Evolutionary conservation across 257 asterid genomes (phyloP).

Genomic region (Striga asiatica): DNA sequence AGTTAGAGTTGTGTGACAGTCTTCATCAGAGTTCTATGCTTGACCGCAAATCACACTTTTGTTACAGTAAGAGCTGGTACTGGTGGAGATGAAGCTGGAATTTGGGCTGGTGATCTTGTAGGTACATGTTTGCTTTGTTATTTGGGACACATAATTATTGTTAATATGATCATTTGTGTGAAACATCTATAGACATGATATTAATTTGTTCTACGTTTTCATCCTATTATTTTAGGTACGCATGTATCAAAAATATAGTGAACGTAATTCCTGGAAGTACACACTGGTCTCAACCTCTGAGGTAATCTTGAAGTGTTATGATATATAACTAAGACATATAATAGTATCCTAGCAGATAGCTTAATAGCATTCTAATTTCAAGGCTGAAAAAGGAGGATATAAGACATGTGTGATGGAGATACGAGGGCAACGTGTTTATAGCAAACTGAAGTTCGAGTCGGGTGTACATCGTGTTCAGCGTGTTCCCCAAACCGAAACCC

Average conservation of each 20-base stretch:
- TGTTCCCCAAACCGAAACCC: slow-evolving; percentile 95
- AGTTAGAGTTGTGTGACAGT: background rate
- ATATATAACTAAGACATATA: slow-evolving; percentile 4
- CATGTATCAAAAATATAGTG: slow-evolving; percentile 84
- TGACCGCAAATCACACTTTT: slow-evolving; percentile 8
- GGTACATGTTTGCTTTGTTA: slow-evolving; percentile 63
- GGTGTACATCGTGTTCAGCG: slow-evolving; percentile 99
- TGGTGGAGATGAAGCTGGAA: slow-evolving; percentile 99
- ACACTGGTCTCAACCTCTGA: slow-evolving; percentile 70
- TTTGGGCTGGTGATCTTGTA: slow-evolving; percentile 99
- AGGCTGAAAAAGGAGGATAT: slow-evolving; percentile 87
- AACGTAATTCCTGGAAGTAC: slow-evolving; percentile 69
- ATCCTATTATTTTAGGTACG: slow-evolving; percentile 49
- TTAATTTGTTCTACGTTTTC: slow-evolving; percentile 10
- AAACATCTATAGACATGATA: slow-evolving; percentile 4
- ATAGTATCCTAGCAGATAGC: slow-evolving; percentile 14
- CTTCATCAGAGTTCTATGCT: background rate
- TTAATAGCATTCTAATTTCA: slow-evolving; percentile 19
- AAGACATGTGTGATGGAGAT: slow-evolving; percentile 94
- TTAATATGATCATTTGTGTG: slow-evolving; percentile 8
- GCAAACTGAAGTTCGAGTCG: slow-evolving; percentile 94
- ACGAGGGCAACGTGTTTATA: slow-evolving; percentile 79
- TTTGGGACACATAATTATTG: slow-evolving; percentile 13
- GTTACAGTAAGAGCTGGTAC: slow-evolving; percentile 93
- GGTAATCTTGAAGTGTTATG: slow-evolving; percentile 38